Percentiles rank a stretch among this genome's conserved stretches.
Conservation (phyloP, 495 filamentous ascomycete species). For the Chaetomium cochliodes region DNA sequence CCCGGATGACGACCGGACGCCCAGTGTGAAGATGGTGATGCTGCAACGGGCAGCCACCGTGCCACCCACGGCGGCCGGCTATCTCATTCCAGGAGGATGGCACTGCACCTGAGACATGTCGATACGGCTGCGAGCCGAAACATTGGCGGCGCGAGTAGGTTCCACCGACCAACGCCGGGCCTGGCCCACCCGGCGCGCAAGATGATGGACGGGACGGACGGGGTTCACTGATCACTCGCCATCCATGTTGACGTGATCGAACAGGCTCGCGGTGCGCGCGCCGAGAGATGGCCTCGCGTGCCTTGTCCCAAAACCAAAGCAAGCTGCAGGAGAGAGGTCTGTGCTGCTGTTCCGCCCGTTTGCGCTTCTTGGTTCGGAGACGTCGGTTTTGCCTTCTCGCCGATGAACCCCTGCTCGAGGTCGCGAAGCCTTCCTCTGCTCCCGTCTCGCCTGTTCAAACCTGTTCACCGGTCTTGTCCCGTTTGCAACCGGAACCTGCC, state of each 20-base stretch:
- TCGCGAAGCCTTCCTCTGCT: background rate
- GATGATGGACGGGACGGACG: background rate
- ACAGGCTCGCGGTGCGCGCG: too few relatives aligned
- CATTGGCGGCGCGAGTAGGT: constrained; percentile 12
- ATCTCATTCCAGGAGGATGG: constrained; percentile 4
- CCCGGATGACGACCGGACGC: constrained; percentile 6
- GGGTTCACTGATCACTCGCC: background rate
- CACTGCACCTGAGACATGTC: constrained; percentile 13
- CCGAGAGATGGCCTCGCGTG: background rate
- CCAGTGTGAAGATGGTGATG: constrained; percentile 11
- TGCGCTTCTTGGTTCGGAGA: background rate
- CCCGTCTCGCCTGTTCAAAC: background rate
- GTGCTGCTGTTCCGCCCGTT: constrained; percentile 18
- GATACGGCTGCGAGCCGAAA: constrained; percentile 12
- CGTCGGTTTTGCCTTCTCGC: background rate
- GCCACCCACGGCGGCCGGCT: background rate
- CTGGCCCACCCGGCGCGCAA: constrained; percentile 13
- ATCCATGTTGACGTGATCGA: background rate
- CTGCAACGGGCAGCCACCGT: background rate
- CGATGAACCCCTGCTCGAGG: background rate
- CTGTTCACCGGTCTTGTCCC: constrained; percentile 6
- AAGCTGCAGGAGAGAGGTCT: constrained; percentile 20
- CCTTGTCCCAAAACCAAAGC: background rate
- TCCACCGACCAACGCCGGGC: constrained; percentile 11
- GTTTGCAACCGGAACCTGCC: background rate